Percentiles rank a stretch among this genome's conserved stretches.
Conservation (phyloP, 768 basidiomycete species). For the Multifurca ochricompacta region DNA sequence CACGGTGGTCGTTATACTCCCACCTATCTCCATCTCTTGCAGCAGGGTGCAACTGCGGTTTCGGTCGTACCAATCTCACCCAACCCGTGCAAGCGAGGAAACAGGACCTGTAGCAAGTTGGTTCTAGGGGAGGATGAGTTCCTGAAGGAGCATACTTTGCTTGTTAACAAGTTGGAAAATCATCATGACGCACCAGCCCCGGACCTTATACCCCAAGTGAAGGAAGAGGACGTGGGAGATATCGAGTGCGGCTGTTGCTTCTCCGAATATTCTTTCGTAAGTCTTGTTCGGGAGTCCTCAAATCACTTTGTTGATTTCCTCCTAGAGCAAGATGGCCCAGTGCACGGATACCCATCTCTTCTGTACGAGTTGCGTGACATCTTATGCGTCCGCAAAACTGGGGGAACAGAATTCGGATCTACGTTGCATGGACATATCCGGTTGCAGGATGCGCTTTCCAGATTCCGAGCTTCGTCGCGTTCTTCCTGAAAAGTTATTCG, state of each 20-base stretch:
- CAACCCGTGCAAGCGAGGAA: slow-evolving; percentile 29
- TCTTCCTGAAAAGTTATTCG: slow-evolving; percentile 57
- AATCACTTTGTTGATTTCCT: not conserved
- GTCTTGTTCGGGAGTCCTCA: slow-evolving; percentile 26
- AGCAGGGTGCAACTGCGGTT: slow-evolving; percentile 32
- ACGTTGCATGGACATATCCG: slow-evolving; percentile 76
- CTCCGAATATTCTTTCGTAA: slow-evolving; percentile 57
- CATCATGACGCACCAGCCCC: slow-evolving; percentile 5
- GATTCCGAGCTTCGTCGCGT: slow-evolving; percentile 61
- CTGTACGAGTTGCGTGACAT: slow-evolving; percentile 62
- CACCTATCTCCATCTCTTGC: slow-evolving; percentile 44
- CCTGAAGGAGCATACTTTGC: slow-evolving; percentile 29
- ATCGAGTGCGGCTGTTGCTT: slow-evolving; percentile 92
- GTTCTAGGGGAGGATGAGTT: slow-evolving; percentile 28
- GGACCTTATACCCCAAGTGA: slow-evolving; percentile 25
- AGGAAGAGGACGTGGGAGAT: slow-evolving; percentile 42
- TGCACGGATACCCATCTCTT: slow-evolving; percentile 88
- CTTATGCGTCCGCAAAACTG: slow-evolving; percentile 61
- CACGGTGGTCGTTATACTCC: slow-evolving; percentile 56
- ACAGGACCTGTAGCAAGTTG: slow-evolving; percentile 16
- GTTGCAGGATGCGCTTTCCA: slow-evolving; percentile 61
- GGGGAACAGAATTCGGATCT: slow-evolving; percentile 55
- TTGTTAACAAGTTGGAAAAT: slow-evolving; percentile 30
- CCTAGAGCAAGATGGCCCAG: slow-evolving; percentile 76
- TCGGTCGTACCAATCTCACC: slow-evolving; percentile 28